These are phyloP conservation scores for Trichosporon ovoides DNA, from an alignment of 1,284 basidiomycete genomes.

Conservation along the genomic window DNA sequence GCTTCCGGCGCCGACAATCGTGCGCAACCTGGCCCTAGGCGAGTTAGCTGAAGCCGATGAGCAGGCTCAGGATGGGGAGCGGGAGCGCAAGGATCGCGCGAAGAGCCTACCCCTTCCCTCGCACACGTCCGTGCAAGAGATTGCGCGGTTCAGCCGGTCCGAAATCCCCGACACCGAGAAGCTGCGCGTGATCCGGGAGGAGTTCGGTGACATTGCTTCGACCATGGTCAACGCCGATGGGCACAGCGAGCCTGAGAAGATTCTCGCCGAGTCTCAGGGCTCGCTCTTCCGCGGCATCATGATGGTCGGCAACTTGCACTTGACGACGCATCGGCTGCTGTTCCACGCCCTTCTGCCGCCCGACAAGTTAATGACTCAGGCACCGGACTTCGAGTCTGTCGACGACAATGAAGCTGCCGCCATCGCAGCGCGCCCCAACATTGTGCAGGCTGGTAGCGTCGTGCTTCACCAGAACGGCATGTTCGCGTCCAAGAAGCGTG, in stretches of 20 bases:
- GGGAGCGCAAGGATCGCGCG: not conserved
- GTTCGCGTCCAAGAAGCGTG: conserved; percentile 50
- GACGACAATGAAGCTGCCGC: conserved; percentile 14
- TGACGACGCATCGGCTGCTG: conserved; percentile 61
- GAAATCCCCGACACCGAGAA: conserved; percentile 38
- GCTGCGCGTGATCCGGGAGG: conserved; percentile 40
- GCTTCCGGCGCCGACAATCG: not conserved
- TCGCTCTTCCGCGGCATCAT: conserved; percentile 52
- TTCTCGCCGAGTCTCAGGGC: conserved; percentile 57
- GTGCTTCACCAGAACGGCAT: conserved; percentile 52
- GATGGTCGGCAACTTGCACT: conserved; percentile 59
- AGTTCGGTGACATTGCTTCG: conserved; percentile 45
- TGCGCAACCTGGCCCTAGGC: not conserved
- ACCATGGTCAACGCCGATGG: conserved; percentile 54
- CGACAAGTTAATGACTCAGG: conserved; percentile 26
- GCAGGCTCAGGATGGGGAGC: not conserved
- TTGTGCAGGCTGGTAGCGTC: conserved; percentile 57
- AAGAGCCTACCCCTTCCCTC: not conserved
- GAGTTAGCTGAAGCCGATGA: conserved; percentile 2
- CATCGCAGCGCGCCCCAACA: conserved; percentile 18
- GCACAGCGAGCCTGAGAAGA: conserved; percentile 51
- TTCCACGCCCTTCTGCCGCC: conserved; percentile 63
- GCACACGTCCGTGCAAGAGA: not conserved
- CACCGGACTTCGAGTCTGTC: conserved; percentile 30
- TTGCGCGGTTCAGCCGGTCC: conserved; percentile 9